phyloP scores from a whole-genome alignment of 768 basidiomycete genomes.

The Boletus coccyginus region DNA sequence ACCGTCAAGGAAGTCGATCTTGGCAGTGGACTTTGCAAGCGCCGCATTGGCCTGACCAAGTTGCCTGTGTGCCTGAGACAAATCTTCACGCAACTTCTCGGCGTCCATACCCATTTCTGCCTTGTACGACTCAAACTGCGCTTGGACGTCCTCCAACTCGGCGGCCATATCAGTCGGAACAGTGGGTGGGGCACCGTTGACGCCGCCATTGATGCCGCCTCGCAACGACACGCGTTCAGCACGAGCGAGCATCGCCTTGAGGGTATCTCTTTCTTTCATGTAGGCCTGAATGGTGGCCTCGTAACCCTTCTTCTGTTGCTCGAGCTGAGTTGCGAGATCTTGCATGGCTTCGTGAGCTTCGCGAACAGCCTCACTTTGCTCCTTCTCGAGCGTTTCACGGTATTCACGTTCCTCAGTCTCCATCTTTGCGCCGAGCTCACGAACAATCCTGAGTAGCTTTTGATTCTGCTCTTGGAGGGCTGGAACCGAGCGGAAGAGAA shows the following conservation, averaged over 20 bases:
- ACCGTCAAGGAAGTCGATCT: slow-evolving; percentile 77
- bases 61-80: slow-evolving; percentile 63
- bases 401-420: slow-evolving; percentile 83
- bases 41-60: slow-evolving; percentile 59
- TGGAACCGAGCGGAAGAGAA: slow-evolving; percentile 78
- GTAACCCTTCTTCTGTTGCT: slow-evolving; percentile 68
- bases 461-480: slow-evolving; percentile 91
- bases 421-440: slow-evolving; percentile 81
- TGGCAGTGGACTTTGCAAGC: slow-evolving; percentile 82
- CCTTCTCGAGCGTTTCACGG: slow-evolving; percentile 62
- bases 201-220: slow-evolving; percentile 30
- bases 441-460: slow-evolving; percentile 77
- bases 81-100: slow-evolving; percentile 67
- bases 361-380: slow-evolving; percentile 74
- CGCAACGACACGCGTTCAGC: slow-evolving; percentile 34
- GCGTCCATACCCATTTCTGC: slow-evolving; percentile 81
- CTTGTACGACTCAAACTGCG: slow-evolving; percentile 77
- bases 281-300: slow-evolving; percentile 75
- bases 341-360: slow-evolving; percentile 90
- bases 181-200: slow-evolving; percentile 24
- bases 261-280: slow-evolving; percentile 84
- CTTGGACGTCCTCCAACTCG: slow-evolving; percentile 71
- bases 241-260: slow-evolving; percentile 70
- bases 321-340: slow-evolving; percentile 72
- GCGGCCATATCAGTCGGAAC: slow-evolving; percentile 42